Percentiles rank a stretch among this genome's conserved stretches.
These are phyloP conservation scores for Agarophyton chilense DNA, from an alignment of 23 red algal genomes.

Conservation along the genomic window DNA sequence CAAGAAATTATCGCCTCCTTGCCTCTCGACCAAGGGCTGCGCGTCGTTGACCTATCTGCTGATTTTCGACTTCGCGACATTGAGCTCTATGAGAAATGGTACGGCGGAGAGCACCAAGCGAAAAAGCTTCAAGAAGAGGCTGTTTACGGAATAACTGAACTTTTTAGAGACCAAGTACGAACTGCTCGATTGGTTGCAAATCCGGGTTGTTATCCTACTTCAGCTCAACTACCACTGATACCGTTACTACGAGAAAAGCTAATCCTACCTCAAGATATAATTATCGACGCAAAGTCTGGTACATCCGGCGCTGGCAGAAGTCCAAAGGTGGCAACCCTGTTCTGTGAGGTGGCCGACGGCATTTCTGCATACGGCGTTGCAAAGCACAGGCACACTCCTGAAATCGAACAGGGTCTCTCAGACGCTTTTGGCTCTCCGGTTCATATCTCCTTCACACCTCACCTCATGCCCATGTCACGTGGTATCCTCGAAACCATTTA, in stretches of 20 bases:
- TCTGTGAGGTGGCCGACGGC: slow-evolving; percentile 95
- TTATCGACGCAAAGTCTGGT: slow-evolving; percentile 98
- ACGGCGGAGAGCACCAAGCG: slow-evolving; percentile 84
- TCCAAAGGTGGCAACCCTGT: slow-evolving; percentile 83
- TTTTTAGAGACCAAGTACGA: slow-evolving; percentile 70
- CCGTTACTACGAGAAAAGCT: slow-evolving; percentile 73
- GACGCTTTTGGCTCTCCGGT: slow-evolving; percentile 64
- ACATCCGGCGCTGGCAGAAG: slow-evolving; percentile 92
- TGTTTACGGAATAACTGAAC: slow-evolving; percentile 95
- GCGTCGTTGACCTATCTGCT: slow-evolving; percentile 90
- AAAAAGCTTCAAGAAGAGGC: slow-evolving; percentile 86
- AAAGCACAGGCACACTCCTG: slow-evolving; percentile 89
- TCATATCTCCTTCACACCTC: slow-evolving; percentile 89
- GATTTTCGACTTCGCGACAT: slow-evolving; percentile 91
- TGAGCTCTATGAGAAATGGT: slow-evolving; percentile 79
- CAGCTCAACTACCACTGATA: slow-evolving; percentile 92
- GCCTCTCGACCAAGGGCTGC: slow-evolving; percentile 47
- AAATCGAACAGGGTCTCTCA: slow-evolving; percentile 98
- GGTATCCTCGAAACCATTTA: slow-evolving; percentile 98
- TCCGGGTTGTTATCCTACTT: slow-evolving; percentile 98
- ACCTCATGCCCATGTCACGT: slow-evolving; percentile 94
- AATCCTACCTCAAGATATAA: slow-evolving; percentile 84
- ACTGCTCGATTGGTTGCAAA: slow-evolving; percentile 93
- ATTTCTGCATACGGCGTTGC: slow-evolving; percentile 92
- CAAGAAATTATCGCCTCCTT: slow-evolving; percentile 78